phyloP scores from a whole-genome alignment of 2,329 filamentous ascomycete genomes.

The Taxawa tesnikishii region DNA sequence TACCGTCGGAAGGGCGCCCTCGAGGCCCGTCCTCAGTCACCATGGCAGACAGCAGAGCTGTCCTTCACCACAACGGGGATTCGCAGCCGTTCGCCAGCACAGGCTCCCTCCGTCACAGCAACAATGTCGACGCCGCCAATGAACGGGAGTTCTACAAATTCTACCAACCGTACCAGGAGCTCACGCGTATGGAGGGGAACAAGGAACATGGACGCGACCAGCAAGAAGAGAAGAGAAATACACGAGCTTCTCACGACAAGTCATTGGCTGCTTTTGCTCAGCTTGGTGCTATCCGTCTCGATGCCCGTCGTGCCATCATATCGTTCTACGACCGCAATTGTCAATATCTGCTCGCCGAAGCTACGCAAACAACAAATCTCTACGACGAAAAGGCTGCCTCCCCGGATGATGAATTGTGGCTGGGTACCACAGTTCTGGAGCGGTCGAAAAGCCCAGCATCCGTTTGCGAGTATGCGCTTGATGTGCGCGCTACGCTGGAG shows the following conservation, averaged over 20 bases:
- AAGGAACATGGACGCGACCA: background rate
- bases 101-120: too few relatives aligned
- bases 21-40: too few relatives aligned
- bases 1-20: too few relatives aligned
- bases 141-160: slow-evolving; percentile 7
- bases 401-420: slow-evolving; percentile 21
- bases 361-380: slow-evolving; percentile 28
- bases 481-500: slow-evolving; percentile 9
- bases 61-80: too few relatives aligned
- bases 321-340: slow-evolving; percentile 35
- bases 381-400: slow-evolving; percentile 21
- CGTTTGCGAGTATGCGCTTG: slow-evolving; percentile 21
- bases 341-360: slow-evolving; percentile 41
- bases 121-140: slow-evolving; percentile 4
- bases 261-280: slow-evolving; percentile 25
- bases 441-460: slow-evolving; percentile 20
- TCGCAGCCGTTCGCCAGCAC: too few relatives aligned
- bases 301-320: slow-evolving; percentile 22
- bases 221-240: background rate
- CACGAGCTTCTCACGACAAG: slow-evolving; percentile 21
- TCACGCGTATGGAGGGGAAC: slow-evolving; percentile 2
- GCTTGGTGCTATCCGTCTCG: slow-evolving; percentile 23
- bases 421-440: slow-evolving; percentile 19
- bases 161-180: slow-evolving; percentile 5
- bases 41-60: too few relatives aligned